Percentiles rank a stretch among this genome's conserved stretches.
These are phyloP conservation scores for Suhomyces bokatorum DNA, from an alignment of 1,139 yeast genomes.

Conservation along the genomic window DNA sequence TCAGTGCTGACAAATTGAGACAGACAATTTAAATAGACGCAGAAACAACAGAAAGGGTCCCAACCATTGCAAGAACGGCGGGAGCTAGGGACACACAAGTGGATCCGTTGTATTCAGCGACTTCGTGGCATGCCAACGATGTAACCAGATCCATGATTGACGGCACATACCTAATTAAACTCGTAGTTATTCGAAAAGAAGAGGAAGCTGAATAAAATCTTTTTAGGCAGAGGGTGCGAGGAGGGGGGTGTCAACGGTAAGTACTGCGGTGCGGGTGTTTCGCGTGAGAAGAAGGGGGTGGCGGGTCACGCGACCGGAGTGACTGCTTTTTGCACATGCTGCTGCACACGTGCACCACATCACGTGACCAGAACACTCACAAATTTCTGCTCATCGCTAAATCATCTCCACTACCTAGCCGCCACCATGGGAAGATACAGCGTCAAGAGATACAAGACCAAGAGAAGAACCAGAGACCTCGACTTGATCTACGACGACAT, in stretches of 20 bases:
- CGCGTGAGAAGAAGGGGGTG: background rate
- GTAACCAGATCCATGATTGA: background rate
- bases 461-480: constrained; percentile 80
- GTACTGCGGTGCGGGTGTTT: constrained; percentile 9
- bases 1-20: constrained; percentile 2
- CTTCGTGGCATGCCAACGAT: background rate
- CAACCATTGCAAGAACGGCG: too few relatives aligned
- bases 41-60: too few relatives aligned
- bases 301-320: constrained; percentile 8
- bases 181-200: constrained; percentile 16
- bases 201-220: constrained; percentile 10
- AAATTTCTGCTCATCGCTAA: constrained; percentile 6
- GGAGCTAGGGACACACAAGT: background rate
- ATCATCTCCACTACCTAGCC: background rate
- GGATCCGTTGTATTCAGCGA: background rate
- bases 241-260: background rate
- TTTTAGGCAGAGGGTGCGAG: constrained; percentile 5
- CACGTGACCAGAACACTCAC: background rate
- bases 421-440: constrained; percentile 78
- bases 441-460: constrained; percentile 71
- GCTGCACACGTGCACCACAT: background rate
- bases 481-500: constrained; percentile 83
- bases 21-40: too few relatives aligned
- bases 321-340: constrained; percentile 11
- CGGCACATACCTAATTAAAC: constrained; percentile 25